Base-by-base conservation (phyloP, 148 eudicot genomes). In the Silene conica region DNA sequence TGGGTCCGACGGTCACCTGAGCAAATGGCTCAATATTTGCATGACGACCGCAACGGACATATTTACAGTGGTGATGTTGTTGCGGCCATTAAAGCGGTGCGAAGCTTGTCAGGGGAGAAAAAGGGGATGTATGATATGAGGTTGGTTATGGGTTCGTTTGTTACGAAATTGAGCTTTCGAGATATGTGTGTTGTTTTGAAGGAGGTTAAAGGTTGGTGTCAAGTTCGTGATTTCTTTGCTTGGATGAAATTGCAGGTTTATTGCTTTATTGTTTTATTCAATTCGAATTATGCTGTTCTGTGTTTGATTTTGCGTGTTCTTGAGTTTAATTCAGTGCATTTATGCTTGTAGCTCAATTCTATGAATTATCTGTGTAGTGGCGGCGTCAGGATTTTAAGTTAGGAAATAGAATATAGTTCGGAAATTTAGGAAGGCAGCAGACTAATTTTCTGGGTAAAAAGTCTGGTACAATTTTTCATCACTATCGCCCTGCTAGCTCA, bases 161-260 rank as follows among this genome's bases (percentile, higher is more conserved):
- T 94, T 63, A 74, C 93, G 1, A 90, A 89, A 78, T 86, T 94
- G 20, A 88, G 80, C 25, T 91, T 91, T 25, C 82, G 86, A n/a
- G 98, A 94, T 74, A 91, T 91, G 98, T 88, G 96, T 78, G 85
- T 84, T 75, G 98, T 94, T 56, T 83, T 94, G 83, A 92, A 88
- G 85, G 97, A 94, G 80, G 91, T 83, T 57, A 89, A 80, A 76
- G 76, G 88, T 25, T 91, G 98, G 97, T 77, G 87, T 21, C 93
- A 87, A 76, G 92, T 88, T 11, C 84, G 96, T 71, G 97, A 94
- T 63, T 94, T 94, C 71, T 94, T 91, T 70, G 81, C 71, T 50
- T 94, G 98, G 98, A 94, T 94, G 97, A 94, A 94, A 82, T 79
- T 94, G 84, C 98, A 94, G 96, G 98, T 92, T 45, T 9, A 54